These are phyloP conservation scores for Corylus heterophylla DNA, from an alignment of 306 rosid genomes.

Conservation along the genomic window DNA sequence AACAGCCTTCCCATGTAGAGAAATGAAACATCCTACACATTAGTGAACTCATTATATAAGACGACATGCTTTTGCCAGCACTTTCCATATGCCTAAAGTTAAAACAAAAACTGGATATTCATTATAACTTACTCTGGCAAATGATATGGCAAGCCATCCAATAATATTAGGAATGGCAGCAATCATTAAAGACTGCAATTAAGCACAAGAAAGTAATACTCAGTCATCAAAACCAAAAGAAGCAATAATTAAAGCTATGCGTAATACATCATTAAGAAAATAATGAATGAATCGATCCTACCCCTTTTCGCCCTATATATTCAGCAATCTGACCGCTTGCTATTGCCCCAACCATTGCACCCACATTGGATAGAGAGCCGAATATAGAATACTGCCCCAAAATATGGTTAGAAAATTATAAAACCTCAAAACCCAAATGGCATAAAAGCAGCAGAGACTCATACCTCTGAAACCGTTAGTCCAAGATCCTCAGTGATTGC, in stretches of 20 bases:
- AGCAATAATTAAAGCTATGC: not conserved
- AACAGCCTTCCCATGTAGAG: conserved; percentile 94
- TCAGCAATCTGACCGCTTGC: conserved; percentile 96
- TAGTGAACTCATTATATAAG: conserved; percentile 12
- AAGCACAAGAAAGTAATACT: conserved; percentile 28
- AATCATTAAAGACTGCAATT: conserved; percentile 81
- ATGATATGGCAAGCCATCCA: conserved; percentile 88
- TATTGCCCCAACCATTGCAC: conserved; percentile 98
- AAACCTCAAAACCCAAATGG: conserved; percentile 1
- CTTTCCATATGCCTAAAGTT: conserved; percentile 9
- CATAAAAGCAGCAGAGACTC: conserved; percentile 15
- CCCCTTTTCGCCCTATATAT: conserved; percentile 97
- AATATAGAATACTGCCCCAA: conserved; percentile 71
- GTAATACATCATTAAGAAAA: not conserved
- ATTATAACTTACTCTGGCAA: conserved; percentile 69
- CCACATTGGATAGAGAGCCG: conserved; percentile 94
- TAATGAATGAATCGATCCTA: conserved; percentile 24
- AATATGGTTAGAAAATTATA: conserved; percentile 27
- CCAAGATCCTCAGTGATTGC: conserved; percentile 79
- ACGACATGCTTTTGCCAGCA: conserved; percentile 2
- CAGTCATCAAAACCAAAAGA: conserved; percentile 18
- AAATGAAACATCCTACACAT: conserved; percentile 79
- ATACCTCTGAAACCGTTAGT: conserved; percentile 83
- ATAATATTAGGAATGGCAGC: conserved; percentile 91
- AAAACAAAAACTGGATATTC: conserved; percentile 6